phyloP scores from a whole-genome alignment of 2,329 filamentous ascomycete genomes.

The Bipolaris sorokiniana region DNA sequence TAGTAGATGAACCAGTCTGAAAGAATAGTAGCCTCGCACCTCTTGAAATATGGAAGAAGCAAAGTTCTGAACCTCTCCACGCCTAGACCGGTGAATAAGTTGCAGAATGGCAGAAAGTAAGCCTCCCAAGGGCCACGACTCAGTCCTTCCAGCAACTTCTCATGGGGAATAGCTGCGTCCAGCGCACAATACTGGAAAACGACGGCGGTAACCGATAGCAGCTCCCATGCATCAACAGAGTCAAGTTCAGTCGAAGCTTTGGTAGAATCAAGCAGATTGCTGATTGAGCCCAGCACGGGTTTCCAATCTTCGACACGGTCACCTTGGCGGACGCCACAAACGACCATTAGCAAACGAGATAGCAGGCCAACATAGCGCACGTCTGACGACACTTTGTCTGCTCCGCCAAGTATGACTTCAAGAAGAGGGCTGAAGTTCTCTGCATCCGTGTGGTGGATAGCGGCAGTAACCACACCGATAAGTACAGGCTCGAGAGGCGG shows the following conservation, averaged over 20 bases:
- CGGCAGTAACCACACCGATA: constrained; percentile 76
- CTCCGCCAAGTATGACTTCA: constrained; percentile 59
- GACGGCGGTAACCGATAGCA: constrained; percentile 63
- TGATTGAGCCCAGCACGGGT: constrained; percentile 59
- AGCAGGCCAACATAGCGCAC: constrained; percentile 37
- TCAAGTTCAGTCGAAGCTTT: constrained; percentile 47
- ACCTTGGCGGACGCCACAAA: constrained; percentile 82
- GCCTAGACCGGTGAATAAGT: constrained; percentile 77
- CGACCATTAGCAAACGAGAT: constrained; percentile 66
- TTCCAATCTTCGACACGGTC: constrained; percentile 76
- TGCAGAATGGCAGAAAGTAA: constrained; percentile 86
- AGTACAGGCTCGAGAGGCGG: constrained; percentile 65
- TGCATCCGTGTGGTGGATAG: constrained; percentile 79
- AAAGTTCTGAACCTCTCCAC: constrained; percentile 76
- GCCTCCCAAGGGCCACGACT: constrained; percentile 68
- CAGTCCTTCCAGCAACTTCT: constrained; percentile 69
- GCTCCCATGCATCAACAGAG: constrained; percentile 31
- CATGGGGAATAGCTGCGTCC: constrained; percentile 74
- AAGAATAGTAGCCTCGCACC: constrained; percentile 51
- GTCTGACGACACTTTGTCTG: constrained; percentile 53
- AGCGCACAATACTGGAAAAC: constrained; percentile 78
- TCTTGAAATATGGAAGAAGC: constrained; percentile 82
- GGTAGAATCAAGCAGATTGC: constrained; percentile 37
- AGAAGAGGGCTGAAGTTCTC: constrained; percentile 75
- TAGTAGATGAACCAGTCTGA: constrained; percentile 14